Base-by-base conservation (phyloP, 768 basidiomycete species). In the Chlorophyllum brunneum region DNA sequence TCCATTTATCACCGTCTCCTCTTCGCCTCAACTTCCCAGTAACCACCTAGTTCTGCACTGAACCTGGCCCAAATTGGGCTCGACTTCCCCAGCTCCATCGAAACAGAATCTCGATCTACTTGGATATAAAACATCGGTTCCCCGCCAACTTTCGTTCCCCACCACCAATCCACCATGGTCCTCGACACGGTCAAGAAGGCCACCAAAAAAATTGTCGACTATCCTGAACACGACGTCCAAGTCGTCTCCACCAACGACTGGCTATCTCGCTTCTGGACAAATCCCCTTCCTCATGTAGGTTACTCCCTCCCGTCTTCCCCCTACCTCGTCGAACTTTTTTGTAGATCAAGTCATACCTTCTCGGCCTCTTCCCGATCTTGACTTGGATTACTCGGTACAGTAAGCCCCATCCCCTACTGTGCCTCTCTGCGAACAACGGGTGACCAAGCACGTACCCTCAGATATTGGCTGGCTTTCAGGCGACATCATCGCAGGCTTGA, bases 341-440 rank as follows among this genome's bases (percentile, higher is more conserved):
- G 18, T 58, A 93, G 89, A 61, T 76, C 33, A 65, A 76, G 43
- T 59, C 75, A 52, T 97, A 97, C 61, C n/a, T 92, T 26, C 59
- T 67, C 41, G 77, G 80, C 56, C 71, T 97, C 11, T 95, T 97
- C 67, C 94, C 94, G 0, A 88, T 97, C 63, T 23, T 92, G 0
- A 71, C 79, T 27, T 98, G 94, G 94, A 85, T 90, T 33, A 76
- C 81, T 2, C 78, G 92, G 63, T 98, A 98, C 71, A 95, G 89
- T 88, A 49, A 58, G 83, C 72, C 18, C 38, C 10, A 36, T 44
- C 50, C 41, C 33, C 45, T 23, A 41, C 22, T 47, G 22, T 9
- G 27, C 15, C 9, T 29, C 39, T 31, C 42, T 26, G 34, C 4
- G 0, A 15, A 23, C 39, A 18, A 36, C 20, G 36, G 39, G 33